These are phyloP conservation scores for Magnusiomyces sp. DNA, from an alignment of 1,139 yeast species.

Conservation along the genomic window DNA sequence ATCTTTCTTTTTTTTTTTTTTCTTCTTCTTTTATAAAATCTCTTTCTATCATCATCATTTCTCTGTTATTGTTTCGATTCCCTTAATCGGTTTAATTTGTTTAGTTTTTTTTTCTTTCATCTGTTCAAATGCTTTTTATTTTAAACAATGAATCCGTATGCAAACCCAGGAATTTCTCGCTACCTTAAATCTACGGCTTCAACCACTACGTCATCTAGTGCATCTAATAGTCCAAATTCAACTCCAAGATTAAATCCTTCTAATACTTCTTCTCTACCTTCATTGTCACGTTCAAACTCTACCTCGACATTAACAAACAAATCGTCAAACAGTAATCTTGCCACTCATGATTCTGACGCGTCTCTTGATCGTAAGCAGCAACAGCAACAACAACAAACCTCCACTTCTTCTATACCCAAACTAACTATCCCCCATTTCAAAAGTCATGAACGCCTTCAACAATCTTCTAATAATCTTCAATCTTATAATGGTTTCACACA, in stretches of 20 bases:
- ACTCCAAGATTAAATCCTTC: no score
- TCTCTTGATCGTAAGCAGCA: not conserved
- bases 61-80: not conserved
- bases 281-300: no score
- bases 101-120: no score
- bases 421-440: not conserved
- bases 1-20: not conserved
- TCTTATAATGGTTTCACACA: no score
- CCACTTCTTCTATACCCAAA: conserved; percentile 1
- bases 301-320: no score
- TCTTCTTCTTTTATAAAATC: not conserved
- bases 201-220: not conserved
- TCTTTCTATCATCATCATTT: not conserved
- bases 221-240: no score
- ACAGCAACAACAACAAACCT: not conserved
- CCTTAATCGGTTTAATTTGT: not conserved
- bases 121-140: not conserved
- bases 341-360: not conserved
- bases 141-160: conserved; percentile 7
- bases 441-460: no score
- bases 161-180: conserved; percentile 9
- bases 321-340: not conserved
- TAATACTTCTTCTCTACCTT: no score
- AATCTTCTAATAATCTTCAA: no score
- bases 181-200: not conserved